Evolutionary conservation across 2,329 filamentous ascomycete species (phyloP), one percentile per base, ranked within the genome.

Genomic region (Cladophialophora yegresii): DNA sequence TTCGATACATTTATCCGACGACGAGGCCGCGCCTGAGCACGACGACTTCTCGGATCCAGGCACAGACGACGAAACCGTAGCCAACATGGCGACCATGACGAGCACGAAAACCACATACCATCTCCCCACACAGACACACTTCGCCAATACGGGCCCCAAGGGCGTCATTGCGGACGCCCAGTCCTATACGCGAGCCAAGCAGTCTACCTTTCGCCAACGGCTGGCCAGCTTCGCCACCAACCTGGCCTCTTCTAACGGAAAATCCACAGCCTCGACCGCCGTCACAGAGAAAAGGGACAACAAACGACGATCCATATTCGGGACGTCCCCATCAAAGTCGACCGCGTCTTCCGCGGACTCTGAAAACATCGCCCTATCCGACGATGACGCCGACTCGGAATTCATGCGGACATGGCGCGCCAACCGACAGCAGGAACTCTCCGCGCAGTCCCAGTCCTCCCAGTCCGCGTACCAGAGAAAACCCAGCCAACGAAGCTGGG

Each of bases 381-480:
- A 73, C 30, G 64, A 70, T 3, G 70, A 73, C 12, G 65, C 73
- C 1, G 66, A 72, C 62, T 83, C 80, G 0, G 84, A 87, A 68
- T 72, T 85, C 76, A 84, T 98, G 77, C 83, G 86, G 68, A 85
- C 89, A 72, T 99, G 95, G 95, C 86, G 95, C 54, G 87, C 93
- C 77, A 87, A 86, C 60, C 84, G 95, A 64, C 81, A 93, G 74
- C 83, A 86, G 66, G 91, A 98, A 80, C 82, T 98, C 58, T 85
- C 91, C 82, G 80, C 80, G 71, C 70, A 82, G 87, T 55, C 83
- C 84, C 67, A 89, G 83, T 45, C 63, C n/a, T 55, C 83, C 84
- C 67, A 89, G 83, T 45, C 63, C n/a, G 28, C 60, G 26, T 54
- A 60, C 4, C 66, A 67, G 12, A 55, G 62, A 26, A 62, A 53